A percentile compares a stretch with the other conserved stretches of the same genome.
phyloP scores from a whole-genome alignment of 805 yeast genomes.

The Candida dendrica region DNA sequence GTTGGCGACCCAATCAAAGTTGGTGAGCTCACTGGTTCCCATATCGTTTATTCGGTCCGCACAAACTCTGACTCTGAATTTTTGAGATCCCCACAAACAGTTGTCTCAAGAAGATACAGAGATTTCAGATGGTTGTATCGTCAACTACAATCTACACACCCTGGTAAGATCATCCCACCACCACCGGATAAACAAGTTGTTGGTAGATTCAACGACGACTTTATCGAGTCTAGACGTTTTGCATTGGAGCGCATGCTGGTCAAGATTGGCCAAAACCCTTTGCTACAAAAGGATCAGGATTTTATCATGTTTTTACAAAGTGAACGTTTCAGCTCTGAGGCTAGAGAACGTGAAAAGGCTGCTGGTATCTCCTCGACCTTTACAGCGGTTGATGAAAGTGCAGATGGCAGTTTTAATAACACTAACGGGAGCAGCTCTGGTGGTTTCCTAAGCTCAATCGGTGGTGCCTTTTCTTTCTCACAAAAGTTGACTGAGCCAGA shows the following conservation, averaged over 20 bases:
- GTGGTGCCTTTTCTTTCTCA: slow-evolving; percentile 55
- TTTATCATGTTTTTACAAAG: slow-evolving; percentile 72
- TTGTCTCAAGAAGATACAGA: slow-evolving; percentile 77
- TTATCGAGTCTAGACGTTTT: slow-evolving; percentile 77
- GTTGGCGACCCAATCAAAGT: slow-evolving; percentile 91
- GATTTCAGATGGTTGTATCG: slow-evolving; percentile 94
- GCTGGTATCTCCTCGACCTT: slow-evolving; percentile 36
- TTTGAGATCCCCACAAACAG: slow-evolving; percentile 32
- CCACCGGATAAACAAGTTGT: slow-evolving; percentile 93
- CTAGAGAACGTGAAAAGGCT: slow-evolving; percentile 56
- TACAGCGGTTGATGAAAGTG: slow-evolving; percentile 17
- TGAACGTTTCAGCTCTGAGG: slow-evolving; percentile 62
- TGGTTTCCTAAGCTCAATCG: slow-evolving; percentile 65
- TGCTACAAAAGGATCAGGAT: slow-evolving; percentile 65
- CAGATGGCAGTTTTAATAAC: slow-evolving; percentile 25
- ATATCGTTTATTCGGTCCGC: slow-evolving; percentile 77
- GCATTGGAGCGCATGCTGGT: slow-evolving; percentile 82
- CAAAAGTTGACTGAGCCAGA: slow-evolving; percentile 73
- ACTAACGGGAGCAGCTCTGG: slow-evolving; percentile 41
- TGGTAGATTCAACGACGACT: slow-evolving; percentile 86
- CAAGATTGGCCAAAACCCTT: slow-evolving; percentile 53
- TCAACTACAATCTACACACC: slow-evolving; percentile 78
- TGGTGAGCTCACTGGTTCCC: slow-evolving; percentile 84
- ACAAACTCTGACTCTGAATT: slow-evolving; percentile 38
- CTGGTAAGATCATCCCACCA: slow-evolving; percentile 89